phyloP scores from a whole-genome alignment of 192 early-diverging fungal genomes.

The Umbelopsis ramanniana region DNA sequence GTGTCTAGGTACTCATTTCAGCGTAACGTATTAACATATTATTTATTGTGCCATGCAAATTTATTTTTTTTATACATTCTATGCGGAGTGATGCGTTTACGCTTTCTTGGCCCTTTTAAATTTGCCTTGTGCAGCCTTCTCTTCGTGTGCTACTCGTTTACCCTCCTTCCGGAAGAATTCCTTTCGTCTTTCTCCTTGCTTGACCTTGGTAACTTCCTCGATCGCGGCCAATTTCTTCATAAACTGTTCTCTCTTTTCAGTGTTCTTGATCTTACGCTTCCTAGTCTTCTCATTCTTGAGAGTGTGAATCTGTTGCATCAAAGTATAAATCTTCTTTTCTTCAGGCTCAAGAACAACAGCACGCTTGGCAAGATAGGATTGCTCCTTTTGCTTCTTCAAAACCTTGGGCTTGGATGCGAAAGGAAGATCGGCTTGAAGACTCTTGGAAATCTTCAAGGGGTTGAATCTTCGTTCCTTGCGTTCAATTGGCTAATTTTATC shows the following conservation, averaged over 20 bases:
- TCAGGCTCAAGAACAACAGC: constrained; percentile 92
- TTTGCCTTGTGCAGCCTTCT: constrained; percentile 13
- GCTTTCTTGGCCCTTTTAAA: constrained; percentile 24
- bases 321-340: constrained; percentile 83
- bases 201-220: constrained; percentile 47
- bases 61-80: constrained; percentile 10
- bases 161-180: constrained; percentile 72
- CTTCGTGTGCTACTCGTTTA: constrained; percentile 26
- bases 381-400: constrained; percentile 52
- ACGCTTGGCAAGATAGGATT: constrained; percentile 61
- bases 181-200: constrained; percentile 68
- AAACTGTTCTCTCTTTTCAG: constrained; percentile 53
- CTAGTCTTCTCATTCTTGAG: constrained; percentile 83
- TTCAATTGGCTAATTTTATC: constrained; percentile 63
- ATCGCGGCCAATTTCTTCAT: constrained; percentile 61
- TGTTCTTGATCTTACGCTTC: constrained; percentile 73
- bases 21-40: constrained; percentile 13
- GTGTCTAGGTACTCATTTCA: background rate
- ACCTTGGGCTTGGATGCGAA: constrained; percentile 91
- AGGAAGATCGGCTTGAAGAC: constrained; percentile 81
- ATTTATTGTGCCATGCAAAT: constrained; percentile 19
- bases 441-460: constrained; percentile 78
- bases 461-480: constrained; percentile 81
- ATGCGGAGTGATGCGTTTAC: background rate
- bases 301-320: constrained; percentile 89